A percentile compares a stretch with the other conserved stretches of the same genome.
phyloP scores from a whole-genome alignment of 345 rosid genomes.

The Linum lewisii region DNA sequence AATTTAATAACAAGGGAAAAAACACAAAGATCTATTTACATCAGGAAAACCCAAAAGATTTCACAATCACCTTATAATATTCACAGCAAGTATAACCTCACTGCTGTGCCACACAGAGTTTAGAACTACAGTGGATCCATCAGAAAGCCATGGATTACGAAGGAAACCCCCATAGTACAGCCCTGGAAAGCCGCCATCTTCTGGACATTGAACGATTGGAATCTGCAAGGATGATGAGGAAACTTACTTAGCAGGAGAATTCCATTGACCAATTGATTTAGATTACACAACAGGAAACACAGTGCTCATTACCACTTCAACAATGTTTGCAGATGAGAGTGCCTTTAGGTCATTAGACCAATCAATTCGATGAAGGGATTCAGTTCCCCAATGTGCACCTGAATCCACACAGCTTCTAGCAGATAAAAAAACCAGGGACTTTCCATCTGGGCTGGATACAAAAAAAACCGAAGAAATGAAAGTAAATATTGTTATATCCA shows the following conservation, averaged over 20 bases:
- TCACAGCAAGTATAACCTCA: slow-evolving; percentile 59
- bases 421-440: slow-evolving; percentile 61
- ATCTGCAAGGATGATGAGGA: slow-evolving; percentile 38
- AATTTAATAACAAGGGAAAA: slow-evolving; percentile 7
- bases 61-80: slow-evolving; percentile 45
- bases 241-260: neutral
- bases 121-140: slow-evolving; percentile 66
- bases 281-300: neutral
- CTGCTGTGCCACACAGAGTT: slow-evolving; percentile 65
- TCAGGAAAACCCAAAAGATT: neutral
- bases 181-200: slow-evolving; percentile 78
- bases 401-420: slow-evolving; percentile 66
- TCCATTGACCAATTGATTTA: neutral
- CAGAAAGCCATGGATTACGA: slow-evolving; percentile 78
- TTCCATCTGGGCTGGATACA: slow-evolving; percentile 79
- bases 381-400: slow-evolving; percentile 63
- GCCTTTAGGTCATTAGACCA: slow-evolving; percentile 56
- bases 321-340: slow-evolving; percentile 29
- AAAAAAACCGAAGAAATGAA: slow-evolving; percentile 3
- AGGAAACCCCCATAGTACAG: slow-evolving; percentile 49
- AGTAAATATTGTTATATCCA: neutral
- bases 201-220: slow-evolving; percentile 56
- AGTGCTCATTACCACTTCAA: slow-evolving; percentile 57
- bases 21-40: neutral
- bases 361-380: slow-evolving; percentile 66